Evolutionary conservation across 108 stramenopile species (phyloP).

Genomic region (Cyclotella cryptica): DNA sequence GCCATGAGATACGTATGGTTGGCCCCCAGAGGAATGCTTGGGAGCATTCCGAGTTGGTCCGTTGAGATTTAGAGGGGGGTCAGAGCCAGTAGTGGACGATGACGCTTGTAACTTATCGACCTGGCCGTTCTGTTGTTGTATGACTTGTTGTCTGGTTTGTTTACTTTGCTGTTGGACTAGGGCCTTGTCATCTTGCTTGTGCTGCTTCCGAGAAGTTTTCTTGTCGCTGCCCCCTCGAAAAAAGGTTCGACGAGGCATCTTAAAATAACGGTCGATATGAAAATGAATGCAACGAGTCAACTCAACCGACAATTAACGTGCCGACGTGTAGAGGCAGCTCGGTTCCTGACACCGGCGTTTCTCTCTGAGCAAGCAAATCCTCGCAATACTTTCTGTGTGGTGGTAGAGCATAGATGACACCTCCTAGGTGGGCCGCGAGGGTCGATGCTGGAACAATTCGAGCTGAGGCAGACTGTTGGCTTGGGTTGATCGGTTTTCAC

Average conservation of each 20-base stretch:
- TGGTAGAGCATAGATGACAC: too few species aligned
- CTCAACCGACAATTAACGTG: not conserved
- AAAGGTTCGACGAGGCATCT: constrained; percentile 48
- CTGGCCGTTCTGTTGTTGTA: constrained; percentile 2
- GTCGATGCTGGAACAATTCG: too few species aligned
- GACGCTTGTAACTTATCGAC: constrained; percentile 4
- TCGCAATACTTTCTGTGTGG: too few species aligned
- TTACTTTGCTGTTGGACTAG: not conserved
- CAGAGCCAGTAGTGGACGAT: constrained; percentile 10
- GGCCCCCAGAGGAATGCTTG: not conserved
- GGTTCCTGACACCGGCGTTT: not conserved
- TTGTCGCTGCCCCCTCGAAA: constrained; percentile 42
- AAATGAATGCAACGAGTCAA: not conserved
- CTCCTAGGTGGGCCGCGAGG: too few species aligned
- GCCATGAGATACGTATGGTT: not conserved
- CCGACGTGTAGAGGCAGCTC: not conserved
- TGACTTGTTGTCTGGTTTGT: constrained; percentile 4
- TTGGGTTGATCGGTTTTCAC: too few species aligned
- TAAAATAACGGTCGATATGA: not conserved
- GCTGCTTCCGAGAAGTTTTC: constrained; percentile 31
- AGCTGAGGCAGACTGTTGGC: too few species aligned
- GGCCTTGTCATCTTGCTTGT: constrained; percentile 22
- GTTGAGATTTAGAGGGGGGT: constrained; percentile 1
- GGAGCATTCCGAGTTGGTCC: not conserved
- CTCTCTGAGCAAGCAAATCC: too few species aligned